phyloP scores from a whole-genome alignment of 192 early-diverging fungal genomes.

The Coemansia sp. region DNA sequence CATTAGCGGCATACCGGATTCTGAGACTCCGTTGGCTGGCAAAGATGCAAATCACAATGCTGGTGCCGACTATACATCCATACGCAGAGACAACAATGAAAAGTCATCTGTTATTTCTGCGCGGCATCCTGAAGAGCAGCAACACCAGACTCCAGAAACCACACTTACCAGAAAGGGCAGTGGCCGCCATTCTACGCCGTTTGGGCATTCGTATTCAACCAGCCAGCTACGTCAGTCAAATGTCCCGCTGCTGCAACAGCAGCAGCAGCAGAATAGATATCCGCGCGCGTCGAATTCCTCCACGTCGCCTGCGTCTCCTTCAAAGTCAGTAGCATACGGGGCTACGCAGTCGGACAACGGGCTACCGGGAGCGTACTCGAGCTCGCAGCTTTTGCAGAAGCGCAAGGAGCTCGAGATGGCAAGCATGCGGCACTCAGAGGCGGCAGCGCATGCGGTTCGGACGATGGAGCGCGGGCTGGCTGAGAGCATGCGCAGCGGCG shows the following conservation, averaged over 20 bases:
- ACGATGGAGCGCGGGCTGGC: constrained; percentile 41
- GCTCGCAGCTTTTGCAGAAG: constrained; percentile 27
- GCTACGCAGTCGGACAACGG: constrained; percentile 16
- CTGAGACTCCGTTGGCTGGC: not conserved
- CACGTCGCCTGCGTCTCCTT: not conserved
- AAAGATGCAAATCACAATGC: not conserved
- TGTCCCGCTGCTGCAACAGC: not conserved
- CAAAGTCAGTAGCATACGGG: not conserved
- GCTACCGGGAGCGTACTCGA: not conserved
- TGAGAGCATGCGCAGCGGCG: constrained; percentile 23
- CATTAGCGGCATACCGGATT: not conserved
- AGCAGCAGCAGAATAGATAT: not conserved
- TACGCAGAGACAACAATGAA: not conserved
- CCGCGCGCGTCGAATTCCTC: not conserved
- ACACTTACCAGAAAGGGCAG: not conserved
- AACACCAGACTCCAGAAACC: not conserved
- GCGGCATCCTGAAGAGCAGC: not conserved
- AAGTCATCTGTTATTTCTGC: not conserved
- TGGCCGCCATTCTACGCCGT: not conserved
- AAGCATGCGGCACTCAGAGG: constrained; percentile 33
- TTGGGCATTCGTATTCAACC: constrained; percentile 3
- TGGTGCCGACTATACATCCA: not conserved
- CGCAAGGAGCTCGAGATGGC: constrained; percentile 39
- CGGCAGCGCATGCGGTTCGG: constrained; percentile 37
- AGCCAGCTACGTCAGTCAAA: not conserved